Conservation (phyloP, 2,329 filamentous ascomycete species). For the Alternaria sp. region DNA sequence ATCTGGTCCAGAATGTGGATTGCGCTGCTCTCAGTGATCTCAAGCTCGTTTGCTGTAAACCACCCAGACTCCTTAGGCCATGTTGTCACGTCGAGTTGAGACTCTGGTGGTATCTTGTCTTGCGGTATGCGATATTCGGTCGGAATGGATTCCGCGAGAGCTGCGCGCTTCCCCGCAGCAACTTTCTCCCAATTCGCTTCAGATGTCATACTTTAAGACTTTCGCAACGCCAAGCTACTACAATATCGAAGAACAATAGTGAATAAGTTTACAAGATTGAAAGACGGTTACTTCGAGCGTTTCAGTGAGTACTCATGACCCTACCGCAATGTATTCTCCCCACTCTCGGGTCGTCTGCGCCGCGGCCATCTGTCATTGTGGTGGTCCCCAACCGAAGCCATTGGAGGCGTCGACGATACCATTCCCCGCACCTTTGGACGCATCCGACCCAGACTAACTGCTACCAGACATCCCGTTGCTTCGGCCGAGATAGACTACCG, state of each 20-base stretch:
- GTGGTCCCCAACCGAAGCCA: slow-evolving; percentile 7
- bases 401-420: slow-evolving; percentile 5
- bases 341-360: slow-evolving; percentile 30
- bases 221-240: slow-evolving; percentile 3
- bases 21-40: slow-evolving; percentile 58
- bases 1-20: slow-evolving; percentile 54
- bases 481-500: slow-evolving; percentile 10
- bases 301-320: slow-evolving; percentile 8
- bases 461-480: slow-evolving; percentile 10
- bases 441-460: slow-evolving; percentile 6
- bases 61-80: slow-evolving; percentile 68
- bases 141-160: slow-evolving; percentile 63
- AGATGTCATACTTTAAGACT: slow-evolving; percentile 9
- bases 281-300: background rate
- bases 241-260: background rate
- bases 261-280: background rate
- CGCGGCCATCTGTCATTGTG: slow-evolving; percentile 17
- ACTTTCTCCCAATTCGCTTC: slow-evolving; percentile 56
- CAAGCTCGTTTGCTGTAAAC: slow-evolving; percentile 63
- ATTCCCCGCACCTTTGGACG: slow-evolving; percentile 16
- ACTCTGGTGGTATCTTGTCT: slow-evolving; percentile 62
- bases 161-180: slow-evolving; percentile 54
- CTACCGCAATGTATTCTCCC: slow-evolving; percentile 25
- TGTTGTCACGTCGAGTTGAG: slow-evolving; percentile 64
- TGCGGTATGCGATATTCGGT: slow-evolving; percentile 65